These are phyloP conservation scores for Sarocladium strictum DNA, from an alignment of 2,329 filamentous ascomycete species.

Conservation along the genomic window DNA sequence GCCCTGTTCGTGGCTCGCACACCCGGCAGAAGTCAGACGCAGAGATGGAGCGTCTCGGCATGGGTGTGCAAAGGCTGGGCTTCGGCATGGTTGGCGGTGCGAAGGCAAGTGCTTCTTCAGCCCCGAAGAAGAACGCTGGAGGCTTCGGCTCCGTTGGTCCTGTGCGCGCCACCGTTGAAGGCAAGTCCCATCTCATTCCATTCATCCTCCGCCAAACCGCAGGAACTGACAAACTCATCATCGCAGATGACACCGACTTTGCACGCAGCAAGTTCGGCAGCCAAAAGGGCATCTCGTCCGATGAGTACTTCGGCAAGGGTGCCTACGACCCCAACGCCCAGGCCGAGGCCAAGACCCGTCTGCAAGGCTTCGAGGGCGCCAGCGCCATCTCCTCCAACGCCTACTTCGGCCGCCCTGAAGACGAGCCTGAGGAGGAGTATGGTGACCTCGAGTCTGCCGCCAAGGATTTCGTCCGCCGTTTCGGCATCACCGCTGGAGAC, in stretches of 20 bases:
- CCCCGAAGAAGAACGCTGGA: slow-evolving; percentile 68
- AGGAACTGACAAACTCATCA: neutral
- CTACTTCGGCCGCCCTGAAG: slow-evolving; percentile 92
- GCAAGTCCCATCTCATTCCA: slow-evolving; percentile 37
- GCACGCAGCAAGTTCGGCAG: slow-evolving; percentile 82
- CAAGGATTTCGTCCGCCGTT: slow-evolving; percentile 92
- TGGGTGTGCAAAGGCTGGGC: slow-evolving; percentile 78
- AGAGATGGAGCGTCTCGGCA: slow-evolving; percentile 83
- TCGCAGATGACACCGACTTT: slow-evolving; percentile 69
- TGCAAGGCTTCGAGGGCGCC: slow-evolving; percentile 91
- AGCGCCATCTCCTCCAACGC: slow-evolving; percentile 91
- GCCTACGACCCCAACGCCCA: slow-evolving; percentile 74
- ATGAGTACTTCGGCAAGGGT: slow-evolving; percentile 96
- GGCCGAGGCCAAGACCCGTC: slow-evolving; percentile 76
- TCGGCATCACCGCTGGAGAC: slow-evolving; percentile 92
- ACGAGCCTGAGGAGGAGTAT: slow-evolving; percentile 72
- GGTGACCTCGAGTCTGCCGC: slow-evolving; percentile 89
- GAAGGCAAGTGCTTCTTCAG: slow-evolving; percentile 46
- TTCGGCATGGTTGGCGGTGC: slow-evolving; percentile 76
- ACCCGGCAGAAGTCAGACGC: slow-evolving; percentile 58
- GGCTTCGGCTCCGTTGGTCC: slow-evolving; percentile 82
- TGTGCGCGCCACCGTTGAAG: slow-evolving; percentile 62
- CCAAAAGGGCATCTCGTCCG: slow-evolving; percentile 95
- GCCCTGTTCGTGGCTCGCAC: slow-evolving; percentile 53
- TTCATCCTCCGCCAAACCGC: neutral